phyloP scores from a whole-genome alignment of 2,329 filamentous ascomycete species.

The Trichoderma guizhouense region DNA sequence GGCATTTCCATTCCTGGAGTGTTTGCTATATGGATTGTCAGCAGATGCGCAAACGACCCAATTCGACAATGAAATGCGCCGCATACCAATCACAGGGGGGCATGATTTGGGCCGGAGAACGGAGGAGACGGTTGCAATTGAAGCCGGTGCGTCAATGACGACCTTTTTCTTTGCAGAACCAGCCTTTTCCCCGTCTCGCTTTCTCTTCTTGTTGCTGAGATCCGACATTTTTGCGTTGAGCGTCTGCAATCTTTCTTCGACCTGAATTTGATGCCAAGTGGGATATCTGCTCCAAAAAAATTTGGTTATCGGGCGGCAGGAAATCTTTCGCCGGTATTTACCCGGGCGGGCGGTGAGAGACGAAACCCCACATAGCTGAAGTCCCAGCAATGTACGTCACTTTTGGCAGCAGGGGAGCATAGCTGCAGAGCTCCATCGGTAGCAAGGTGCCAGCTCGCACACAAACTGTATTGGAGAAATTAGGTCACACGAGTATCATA shows the following conservation, averaged over 20 bases:
- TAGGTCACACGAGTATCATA: conserved; percentile 5
- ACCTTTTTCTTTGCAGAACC: conserved; percentile 51
- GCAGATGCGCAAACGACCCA: not conserved
- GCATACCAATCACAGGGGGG: conserved; percentile 53
- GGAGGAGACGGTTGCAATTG: conserved; percentile 45
- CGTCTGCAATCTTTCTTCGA: not conserved
- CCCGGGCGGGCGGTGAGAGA: conserved; percentile 26
- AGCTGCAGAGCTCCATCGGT: conserved; percentile 17
- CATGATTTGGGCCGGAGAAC: conserved; percentile 44
- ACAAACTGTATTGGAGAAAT: conserved; percentile 4
- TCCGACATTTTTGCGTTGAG: conserved; percentile 35
- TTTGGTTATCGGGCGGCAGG: conserved; percentile 28
- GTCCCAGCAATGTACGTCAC: conserved; percentile 14
- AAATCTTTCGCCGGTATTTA: conserved; percentile 26
- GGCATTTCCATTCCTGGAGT: conserved; percentile 38
- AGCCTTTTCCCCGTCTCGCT: conserved; percentile 43
- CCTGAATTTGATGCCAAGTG: conserved; percentile 19
- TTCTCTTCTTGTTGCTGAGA: conserved; percentile 49
- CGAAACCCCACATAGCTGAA: not conserved
- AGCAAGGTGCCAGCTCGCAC: not conserved
- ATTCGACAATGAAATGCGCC: not conserved
- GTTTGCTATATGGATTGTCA: conserved; percentile 32
- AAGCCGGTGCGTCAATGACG: conserved; percentile 40
- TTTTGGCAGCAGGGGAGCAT: not conserved
- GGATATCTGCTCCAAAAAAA: conserved; percentile 28